Evolutionary conservation across 257 asterid genomes (phyloP).

Genomic region (Fraxinus excelsior): DNA sequence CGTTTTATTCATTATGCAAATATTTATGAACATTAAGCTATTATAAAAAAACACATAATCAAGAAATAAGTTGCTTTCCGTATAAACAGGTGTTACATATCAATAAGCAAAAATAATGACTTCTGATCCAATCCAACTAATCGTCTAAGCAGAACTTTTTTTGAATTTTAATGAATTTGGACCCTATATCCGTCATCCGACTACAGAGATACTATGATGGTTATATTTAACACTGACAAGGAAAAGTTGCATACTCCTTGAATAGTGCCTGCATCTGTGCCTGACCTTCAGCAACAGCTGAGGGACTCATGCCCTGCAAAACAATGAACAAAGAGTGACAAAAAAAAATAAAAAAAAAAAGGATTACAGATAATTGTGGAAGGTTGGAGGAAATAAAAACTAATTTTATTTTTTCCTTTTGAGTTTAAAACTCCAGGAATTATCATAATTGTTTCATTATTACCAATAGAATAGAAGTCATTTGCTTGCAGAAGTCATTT

Average conservation of each 20-base stretch:
- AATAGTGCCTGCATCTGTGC: conserved; percentile 55
- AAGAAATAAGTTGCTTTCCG: background rate
- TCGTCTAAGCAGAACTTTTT: background rate
- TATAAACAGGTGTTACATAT: background rate
- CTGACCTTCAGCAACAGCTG: conserved; percentile 84
- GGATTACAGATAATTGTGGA: background rate
- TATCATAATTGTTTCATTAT: background rate
- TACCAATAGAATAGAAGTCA: too few species aligned
- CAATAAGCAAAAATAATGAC: background rate
- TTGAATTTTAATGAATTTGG: background rate
- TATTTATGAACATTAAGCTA: background rate
- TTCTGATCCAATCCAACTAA: background rate
- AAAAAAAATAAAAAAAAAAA: background rate
- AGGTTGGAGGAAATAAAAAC: conserved; percentile 21
- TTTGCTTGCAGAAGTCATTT: background rate
- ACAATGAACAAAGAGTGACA: conserved; percentile 15
- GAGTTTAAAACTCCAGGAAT: background rate
- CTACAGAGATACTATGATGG: conserved; percentile 1
- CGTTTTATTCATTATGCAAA: background rate
- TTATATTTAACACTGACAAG: conserved; percentile 18
- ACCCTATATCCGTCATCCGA: background rate
- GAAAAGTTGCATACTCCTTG: conserved; percentile 62
- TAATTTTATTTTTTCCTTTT: background rate
- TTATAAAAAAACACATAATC: background rate
- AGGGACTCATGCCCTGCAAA: conserved; percentile 73